Evolutionary conservation across 495 filamentous ascomycete species (phyloP), one percentile per base, ranked within the genome.

Genomic region (Podospora tetraspora): DNA sequence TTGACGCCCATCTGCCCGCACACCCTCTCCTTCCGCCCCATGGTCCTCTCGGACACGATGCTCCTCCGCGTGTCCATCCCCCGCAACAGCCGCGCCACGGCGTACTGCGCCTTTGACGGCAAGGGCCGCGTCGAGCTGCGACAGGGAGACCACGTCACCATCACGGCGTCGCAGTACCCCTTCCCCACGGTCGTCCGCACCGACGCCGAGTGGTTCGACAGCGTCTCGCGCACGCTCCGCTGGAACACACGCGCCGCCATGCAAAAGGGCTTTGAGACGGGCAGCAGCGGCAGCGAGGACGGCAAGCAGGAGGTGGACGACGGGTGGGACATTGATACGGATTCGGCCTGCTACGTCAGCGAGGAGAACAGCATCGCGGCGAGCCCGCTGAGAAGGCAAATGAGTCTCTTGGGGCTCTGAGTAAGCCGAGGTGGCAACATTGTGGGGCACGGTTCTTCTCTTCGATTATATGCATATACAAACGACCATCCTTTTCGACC

Each of bases 1-100:
- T 88, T 99, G 61, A 97, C 96, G 3, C 96, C 96, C 0, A 99
- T 99, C 76, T 99, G 95, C 78, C 94, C 95, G 19, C 95, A 99
- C 76, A 97, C 94, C 0, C 84, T 99, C 22, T 96, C 92, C 43
- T 98, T 99, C 87, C 88, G 95, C 11, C 95, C 95, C 32, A 97
- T 99, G 92, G 90, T 99, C n/a, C 88, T 99, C n/a, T 94, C 91
- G 37, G 95, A 99, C 78, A 94, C 89, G 43, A 89, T 97, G 79
- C 87, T 94, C 25, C 86, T 99, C 59, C 92, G 92, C 62, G 89
- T 98, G 66, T 90, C 90, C 24, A 89, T 99, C 24, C 95, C 95
- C 0, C 84, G 85, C 59, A 84, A 89, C 71, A 94, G 91, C 37
- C 92, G 95, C 21, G 93, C 92, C 6, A 96, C 92, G 0, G 94